Conservation (phyloP, 805 yeast genomes). For the Saccharomyces cerevisiae region DNA sequence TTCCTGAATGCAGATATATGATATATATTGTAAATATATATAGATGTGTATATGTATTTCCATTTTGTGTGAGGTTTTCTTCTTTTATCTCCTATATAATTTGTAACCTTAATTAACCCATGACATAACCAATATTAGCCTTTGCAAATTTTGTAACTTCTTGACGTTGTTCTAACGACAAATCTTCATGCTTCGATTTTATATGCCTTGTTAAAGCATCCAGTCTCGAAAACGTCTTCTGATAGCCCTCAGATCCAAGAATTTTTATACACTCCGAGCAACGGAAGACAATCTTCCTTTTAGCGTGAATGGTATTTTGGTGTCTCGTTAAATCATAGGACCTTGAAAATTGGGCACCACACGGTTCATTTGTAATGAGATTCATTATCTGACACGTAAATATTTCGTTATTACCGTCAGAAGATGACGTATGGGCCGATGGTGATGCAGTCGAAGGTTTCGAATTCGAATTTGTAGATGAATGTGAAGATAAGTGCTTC, state of each 20-base stretch:
- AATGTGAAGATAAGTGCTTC: background rate
- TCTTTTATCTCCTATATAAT: background rate
- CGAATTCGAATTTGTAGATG: background rate
- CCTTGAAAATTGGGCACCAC: conserved; percentile 59
- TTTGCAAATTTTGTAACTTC: conserved; percentile 68
- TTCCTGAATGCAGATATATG: background rate
- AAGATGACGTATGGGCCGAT: background rate
- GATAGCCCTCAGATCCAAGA: conserved; percentile 36
- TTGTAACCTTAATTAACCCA: conserved; percentile 2
- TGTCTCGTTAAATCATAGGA: conserved; percentile 93
- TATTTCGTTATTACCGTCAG: conserved; percentile 4
- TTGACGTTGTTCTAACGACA: conserved; percentile 49
- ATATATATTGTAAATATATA: background rate
- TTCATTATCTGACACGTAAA: conserved; percentile 19
- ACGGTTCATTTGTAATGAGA: conserved; percentile 24
- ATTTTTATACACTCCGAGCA: conserved; percentile 69
- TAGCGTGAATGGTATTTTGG: conserved; percentile 92
- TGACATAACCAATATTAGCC: conserved; percentile 59
- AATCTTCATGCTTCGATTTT: conserved; percentile 71
- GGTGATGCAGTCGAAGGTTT: background rate
- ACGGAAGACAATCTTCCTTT: conserved; percentile 73
- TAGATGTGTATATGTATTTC: background rate
- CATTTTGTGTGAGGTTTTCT: background rate
- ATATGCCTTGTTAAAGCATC: conserved; percentile 93
- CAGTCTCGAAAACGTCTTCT: conserved; percentile 83